Evolutionary conservation across 345 rosid species (phyloP).

Genomic region (Salix koriyanagi): DNA sequence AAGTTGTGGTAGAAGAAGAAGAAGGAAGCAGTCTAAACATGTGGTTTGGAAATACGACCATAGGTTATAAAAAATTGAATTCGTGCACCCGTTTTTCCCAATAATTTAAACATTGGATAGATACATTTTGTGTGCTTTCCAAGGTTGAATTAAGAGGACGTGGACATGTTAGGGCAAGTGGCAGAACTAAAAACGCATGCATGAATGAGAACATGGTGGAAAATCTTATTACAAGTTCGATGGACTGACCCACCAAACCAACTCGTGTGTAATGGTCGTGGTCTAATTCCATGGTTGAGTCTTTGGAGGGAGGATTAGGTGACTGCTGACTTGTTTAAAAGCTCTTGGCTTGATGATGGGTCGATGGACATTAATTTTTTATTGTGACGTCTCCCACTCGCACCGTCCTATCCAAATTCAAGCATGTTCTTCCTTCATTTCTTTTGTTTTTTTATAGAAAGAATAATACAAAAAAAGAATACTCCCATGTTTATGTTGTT

Average conservation of each 20-base stretch:
- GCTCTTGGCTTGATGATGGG: not conserved
- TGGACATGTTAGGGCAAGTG: not conserved
- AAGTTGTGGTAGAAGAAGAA: not conserved
- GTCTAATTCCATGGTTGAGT: not conserved
- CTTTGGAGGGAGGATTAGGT: constrained; percentile 2
- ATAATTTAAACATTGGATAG: not conserved
- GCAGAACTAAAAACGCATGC: not conserved
- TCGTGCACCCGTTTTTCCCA: not conserved
- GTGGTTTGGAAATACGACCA: constrained; percentile 14
- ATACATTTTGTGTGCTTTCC: too few relatives aligned
- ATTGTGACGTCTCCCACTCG: not conserved
- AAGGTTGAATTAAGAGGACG: not conserved
- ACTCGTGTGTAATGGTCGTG: not conserved
- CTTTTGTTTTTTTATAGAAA: not conserved
- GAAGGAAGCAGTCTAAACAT: constrained; percentile 6
- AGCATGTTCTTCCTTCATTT: too few relatives aligned
- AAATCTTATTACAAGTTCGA: not conserved
- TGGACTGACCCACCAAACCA: constrained; percentile 7
- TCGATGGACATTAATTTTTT: not conserved
- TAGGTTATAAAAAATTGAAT: not conserved
- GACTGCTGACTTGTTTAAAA: not conserved
- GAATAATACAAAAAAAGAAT: too few relatives aligned
- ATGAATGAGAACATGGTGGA: constrained; percentile 10
- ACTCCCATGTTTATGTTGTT: not conserved
- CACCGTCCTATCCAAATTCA: not conserved